Conservation (phyloP, 352 stramenopile species). For the Phytophthora pseudosyringae region DNA sequence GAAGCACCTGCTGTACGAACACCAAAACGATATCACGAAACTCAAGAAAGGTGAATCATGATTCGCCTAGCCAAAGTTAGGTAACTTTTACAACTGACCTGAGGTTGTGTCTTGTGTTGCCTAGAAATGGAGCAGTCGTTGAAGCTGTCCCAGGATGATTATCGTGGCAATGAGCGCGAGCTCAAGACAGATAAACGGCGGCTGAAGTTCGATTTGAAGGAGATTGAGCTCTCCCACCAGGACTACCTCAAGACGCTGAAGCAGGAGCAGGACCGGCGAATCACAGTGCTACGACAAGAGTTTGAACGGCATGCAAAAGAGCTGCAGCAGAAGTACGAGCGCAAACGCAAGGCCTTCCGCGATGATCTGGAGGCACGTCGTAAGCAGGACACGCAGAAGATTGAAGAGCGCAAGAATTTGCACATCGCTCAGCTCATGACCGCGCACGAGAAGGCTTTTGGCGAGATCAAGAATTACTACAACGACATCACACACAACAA, state of each 20-base stretch:
- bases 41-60: conserved; percentile 77
- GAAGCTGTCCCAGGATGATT: conserved; percentile 92
- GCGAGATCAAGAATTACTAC: conserved; percentile 98
- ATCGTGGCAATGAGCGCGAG: conserved; percentile 85
- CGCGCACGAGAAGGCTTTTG: conserved; percentile 93
- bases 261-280: conserved; percentile 92
- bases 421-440: conserved; percentile 94
- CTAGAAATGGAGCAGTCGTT: conserved; percentile 87
- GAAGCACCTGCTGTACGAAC: conserved; percentile 96
- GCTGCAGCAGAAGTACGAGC: conserved; percentile 89
- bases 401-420: conserved; percentile 93
- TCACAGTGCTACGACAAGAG: conserved; percentile 91
- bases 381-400: conserved; percentile 87
- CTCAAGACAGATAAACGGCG: conserved; percentile 90
- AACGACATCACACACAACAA: conserved; percentile 98
- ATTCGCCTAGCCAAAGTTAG: background rate
- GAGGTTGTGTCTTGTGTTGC: background rate
- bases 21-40: conserved; percentile 93
- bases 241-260: conserved; percentile 94
- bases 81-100: background rate
- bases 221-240: conserved; percentile 92
- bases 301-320: conserved; percentile 93
- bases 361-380: conserved; percentile 83
- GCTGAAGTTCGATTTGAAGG: conserved; percentile 92
- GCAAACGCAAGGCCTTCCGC: conserved; percentile 81